A percentile compares a stretch with the other conserved stretches of the same genome.
Evolutionary conservation across 2,329 filamentous ascomycete species (phyloP).

Genomic region (Penicillium sp.): DNA sequence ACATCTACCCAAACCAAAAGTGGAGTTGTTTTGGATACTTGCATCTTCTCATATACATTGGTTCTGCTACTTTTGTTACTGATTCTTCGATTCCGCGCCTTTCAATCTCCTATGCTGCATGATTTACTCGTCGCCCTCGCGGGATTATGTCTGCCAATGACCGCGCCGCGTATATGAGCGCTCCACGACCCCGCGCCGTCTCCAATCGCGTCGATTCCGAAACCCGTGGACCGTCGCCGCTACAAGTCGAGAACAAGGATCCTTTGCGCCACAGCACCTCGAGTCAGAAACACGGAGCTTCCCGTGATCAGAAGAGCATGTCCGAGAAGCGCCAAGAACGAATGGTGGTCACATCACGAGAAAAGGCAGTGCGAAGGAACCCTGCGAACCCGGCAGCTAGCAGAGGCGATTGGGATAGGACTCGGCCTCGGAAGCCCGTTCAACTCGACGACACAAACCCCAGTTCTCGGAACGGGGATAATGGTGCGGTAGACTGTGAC

Average conservation of each 20-base stretch:
- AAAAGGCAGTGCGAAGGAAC: slow-evolving; percentile 61
- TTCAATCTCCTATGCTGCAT: slow-evolving; percentile 19
- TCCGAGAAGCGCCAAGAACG: slow-evolving; percentile 42
- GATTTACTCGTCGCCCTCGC: slow-evolving; percentile 19
- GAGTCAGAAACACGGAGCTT: slow-evolving; percentile 30
- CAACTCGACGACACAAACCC: slow-evolving; percentile 24
- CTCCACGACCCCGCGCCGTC: slow-evolving; percentile 39
- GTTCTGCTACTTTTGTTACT: background rate
- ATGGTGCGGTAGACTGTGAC: slow-evolving; percentile 31
- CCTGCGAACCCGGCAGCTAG: slow-evolving; percentile 54
- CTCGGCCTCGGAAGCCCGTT: slow-evolving; percentile 27
- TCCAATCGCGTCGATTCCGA: slow-evolving; percentile 40
- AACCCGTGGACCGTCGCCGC: slow-evolving; percentile 30
- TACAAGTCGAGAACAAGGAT: slow-evolving; percentile 30
- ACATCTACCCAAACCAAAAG: slow-evolving; percentile 10
- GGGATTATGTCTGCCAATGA: slow-evolving; percentile 41
- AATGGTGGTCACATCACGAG: slow-evolving; percentile 57
- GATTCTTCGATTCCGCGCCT: background rate
- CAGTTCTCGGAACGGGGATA: slow-evolving; percentile 31
- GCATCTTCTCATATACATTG: slow-evolving; percentile 5
- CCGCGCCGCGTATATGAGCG: slow-evolving; percentile 37
- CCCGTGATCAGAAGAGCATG: slow-evolving; percentile 33
- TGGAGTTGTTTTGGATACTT: slow-evolving; percentile 15
- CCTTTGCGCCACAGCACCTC: slow-evolving; percentile 29
- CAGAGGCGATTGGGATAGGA: slow-evolving; percentile 34